Evolutionary conservation across 139 green algal genomes (phyloP).

Genomic region (Ettlia oleoabundans): DNA sequence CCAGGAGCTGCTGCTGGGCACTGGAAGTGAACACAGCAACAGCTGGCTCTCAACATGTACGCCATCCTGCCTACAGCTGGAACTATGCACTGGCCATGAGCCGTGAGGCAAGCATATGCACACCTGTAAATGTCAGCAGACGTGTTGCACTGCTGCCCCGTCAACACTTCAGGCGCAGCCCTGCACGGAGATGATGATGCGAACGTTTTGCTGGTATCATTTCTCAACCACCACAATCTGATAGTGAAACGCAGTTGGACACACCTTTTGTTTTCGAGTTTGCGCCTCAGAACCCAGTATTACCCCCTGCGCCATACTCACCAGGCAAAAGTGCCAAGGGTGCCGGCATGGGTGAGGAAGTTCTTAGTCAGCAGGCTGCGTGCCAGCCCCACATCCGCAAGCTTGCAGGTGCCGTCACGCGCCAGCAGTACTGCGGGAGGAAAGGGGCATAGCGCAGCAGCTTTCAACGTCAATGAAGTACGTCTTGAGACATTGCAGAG

Average conservation of each 20-base stretch:
- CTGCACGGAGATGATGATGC: background rate
- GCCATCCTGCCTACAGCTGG: no score
- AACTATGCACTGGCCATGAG: no score
- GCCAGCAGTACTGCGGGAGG: slow-evolving; percentile 41
- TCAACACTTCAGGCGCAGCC: slow-evolving; percentile 49
- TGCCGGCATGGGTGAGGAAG: slow-evolving; percentile 22
- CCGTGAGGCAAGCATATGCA: background rate
- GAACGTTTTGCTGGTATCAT: background rate
- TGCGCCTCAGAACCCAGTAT: no score
- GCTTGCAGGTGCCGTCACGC: slow-evolving; percentile 37
- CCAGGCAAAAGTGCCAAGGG: slow-evolving; percentile 47
- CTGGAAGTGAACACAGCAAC: no score
- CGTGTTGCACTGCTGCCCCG: slow-evolving; percentile 23
- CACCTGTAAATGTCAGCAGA: slow-evolving; percentile 51
- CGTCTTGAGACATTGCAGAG: no score
- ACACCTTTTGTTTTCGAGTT: no score
- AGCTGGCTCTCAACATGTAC: no score
- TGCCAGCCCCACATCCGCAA: slow-evolving; percentile 52
- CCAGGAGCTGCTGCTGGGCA: no score
- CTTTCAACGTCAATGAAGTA: background rate
- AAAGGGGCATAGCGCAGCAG: no score
- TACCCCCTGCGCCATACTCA: no score
- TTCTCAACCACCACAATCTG: background rate
- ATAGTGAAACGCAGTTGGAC: no score
- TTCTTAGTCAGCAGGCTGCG: slow-evolving; percentile 42